Evolutionary conservation across 768 basidiomycete species (phyloP), one percentile per base, ranked within the genome.

Genomic region (Brasilioporus rufonigricans): DNA sequence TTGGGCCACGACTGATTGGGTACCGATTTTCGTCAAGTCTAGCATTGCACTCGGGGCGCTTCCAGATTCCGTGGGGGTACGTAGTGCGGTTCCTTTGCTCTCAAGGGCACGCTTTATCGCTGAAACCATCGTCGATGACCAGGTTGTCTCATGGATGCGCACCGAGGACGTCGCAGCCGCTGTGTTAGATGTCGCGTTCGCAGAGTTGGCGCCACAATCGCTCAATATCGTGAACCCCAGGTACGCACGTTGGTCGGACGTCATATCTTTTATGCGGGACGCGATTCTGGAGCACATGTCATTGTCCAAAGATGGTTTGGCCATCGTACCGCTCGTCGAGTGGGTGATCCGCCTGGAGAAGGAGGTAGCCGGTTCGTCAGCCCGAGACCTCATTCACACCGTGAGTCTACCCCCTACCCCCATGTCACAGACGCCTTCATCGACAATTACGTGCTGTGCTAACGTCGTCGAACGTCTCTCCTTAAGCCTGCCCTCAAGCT

Each of bases 131-230:
- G 3, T 14, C n/a, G 41, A n/a, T 24, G 11, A 11, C 26, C 26
- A 52, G 35, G 27, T 44, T n/a, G 26, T 52, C 23, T 51, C 50
- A 10, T 52, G 43, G 41, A 44, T 44, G 32, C 32, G 50, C n/a
- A 24, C 41, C 2, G 41, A 44, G 6, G 41, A 44, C 18, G 41
- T 51, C 8, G 50, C 50, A 8, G 21, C 23, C 8, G 32, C 23
- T 1, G 32, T 44, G 5, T 14, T 44, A 5, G 50, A 44, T 9
- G 16, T 44, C 7, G 33, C 50, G 5, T 52, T 35, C 19, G 43
- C 50, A 10, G 43, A 52, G 8, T 52, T 33, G 5, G 41, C 32
- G 26, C 43, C 50, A 21, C 50, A 35, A 19, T 13, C 50, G 41
- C 33, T 44, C n/a, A 44, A 52, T 12, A 33, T 52, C 13, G 24